Conservation (phyloP, 805 yeast species). For the Candida silvicultrix region DNA sequence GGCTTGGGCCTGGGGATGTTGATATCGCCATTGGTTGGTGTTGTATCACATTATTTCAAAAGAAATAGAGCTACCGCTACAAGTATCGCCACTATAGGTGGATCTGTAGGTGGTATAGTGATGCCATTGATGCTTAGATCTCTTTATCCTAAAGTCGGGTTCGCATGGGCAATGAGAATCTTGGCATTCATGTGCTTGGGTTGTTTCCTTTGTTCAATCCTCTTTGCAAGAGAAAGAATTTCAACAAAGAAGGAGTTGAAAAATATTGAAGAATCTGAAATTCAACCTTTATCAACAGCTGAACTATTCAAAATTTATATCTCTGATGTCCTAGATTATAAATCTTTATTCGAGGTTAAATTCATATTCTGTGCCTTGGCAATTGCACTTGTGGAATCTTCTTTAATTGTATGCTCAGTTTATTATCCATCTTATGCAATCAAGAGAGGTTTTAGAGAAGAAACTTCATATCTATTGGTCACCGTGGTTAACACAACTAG, state of each 20-base stretch:
- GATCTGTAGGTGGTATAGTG: slow-evolving; percentile 46
- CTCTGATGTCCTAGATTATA: slow-evolving; percentile 26
- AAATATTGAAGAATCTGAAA: slow-evolving; percentile 4
- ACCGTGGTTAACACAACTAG: slow-evolving; percentile 43
- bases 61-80: slow-evolving; percentile 49
- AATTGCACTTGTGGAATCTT: slow-evolving; percentile 29
- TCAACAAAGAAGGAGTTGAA: not conserved
- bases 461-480: slow-evolving; percentile 37
- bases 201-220: slow-evolving; percentile 27
- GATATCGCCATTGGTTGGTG: slow-evolving; percentile 52
- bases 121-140: slow-evolving; percentile 47
- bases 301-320: slow-evolving; percentile 10
- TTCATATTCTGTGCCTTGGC: slow-evolving; percentile 37
- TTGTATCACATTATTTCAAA: slow-evolving; percentile 59
- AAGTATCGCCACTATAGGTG: slow-evolving; percentile 43
- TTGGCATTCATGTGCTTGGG: slow-evolving; percentile 38
- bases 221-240: slow-evolving; percentile 32
- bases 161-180: slow-evolving; percentile 50
- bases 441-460: slow-evolving; percentile 37
- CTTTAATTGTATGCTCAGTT: slow-evolving; percentile 35
- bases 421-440: slow-evolving; percentile 47
- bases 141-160: slow-evolving; percentile 41
- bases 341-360: slow-evolving; percentile 35
- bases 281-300: not conserved
- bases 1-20: slow-evolving; percentile 56